Conservation (phyloP, 345 rosid species). For the Linum tenue region DNA sequence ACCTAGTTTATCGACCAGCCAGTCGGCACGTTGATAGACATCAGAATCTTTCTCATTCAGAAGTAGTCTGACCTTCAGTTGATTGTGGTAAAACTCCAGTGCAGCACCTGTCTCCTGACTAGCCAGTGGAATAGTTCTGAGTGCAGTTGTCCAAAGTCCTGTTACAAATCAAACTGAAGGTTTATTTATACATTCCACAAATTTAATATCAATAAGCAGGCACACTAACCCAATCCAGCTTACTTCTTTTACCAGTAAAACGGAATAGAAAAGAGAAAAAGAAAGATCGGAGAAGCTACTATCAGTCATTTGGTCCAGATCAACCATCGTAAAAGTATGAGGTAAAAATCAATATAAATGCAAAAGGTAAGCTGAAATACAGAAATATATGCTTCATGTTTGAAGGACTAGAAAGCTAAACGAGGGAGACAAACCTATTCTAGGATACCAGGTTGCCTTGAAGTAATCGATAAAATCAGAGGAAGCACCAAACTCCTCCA, state of each 20-base stretch:
- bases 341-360: not conserved
- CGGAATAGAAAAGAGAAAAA: not conserved
- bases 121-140: conserved; percentile 65
- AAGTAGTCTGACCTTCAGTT: conserved; percentile 56
- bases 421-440: conserved; percentile 42
- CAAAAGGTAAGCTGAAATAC: not conserved
- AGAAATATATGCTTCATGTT: not conserved
- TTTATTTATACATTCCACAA: not conserved
- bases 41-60: conserved; percentile 55
- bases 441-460: conserved; percentile 75
- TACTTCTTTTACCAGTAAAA: not conserved
- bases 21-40: conserved; percentile 75
- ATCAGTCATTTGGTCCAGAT: conserved; percentile 2
- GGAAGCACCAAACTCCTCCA: conserved; percentile 54
- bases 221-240: not conserved
- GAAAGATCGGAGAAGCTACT: not conserved
- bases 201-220: not conserved
- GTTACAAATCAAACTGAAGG: conserved; percentile 12
- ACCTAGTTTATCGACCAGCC: conserved; percentile 89
- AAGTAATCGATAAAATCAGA: conserved; percentile 73
- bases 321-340: not conserved
- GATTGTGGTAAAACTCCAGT: conserved; percentile 86
- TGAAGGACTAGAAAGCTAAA: not conserved
- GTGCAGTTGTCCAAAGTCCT: conserved; percentile 61
- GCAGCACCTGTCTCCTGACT: conserved; percentile 81